Evolutionary conservation across 345 rosid genomes (phyloP), one percentile per base, ranked within the genome.

Genomic region (Viola odorata): DNA sequence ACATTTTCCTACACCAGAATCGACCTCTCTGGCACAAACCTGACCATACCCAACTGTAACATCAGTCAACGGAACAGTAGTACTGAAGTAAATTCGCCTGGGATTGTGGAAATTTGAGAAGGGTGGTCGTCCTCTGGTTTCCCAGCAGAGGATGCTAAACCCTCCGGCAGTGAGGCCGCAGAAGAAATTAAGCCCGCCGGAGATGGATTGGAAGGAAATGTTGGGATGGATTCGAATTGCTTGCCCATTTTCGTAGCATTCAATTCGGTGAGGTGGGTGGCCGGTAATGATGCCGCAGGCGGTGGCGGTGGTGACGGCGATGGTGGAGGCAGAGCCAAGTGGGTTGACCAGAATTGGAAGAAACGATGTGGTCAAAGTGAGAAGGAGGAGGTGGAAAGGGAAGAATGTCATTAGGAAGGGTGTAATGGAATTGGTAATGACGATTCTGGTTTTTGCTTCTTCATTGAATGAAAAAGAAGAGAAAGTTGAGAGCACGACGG

Each of bases 121-220:
- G 1, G 12, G 58, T 23, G 12, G 4, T 36, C 37, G 5, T 36
- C 15, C 58, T 12, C 6, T 36, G 2, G 80, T 81, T 10, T 81
- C 83, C 88, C 86, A 83, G 57, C 88, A 85, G 45, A 70, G 68
- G 55, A 85, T 4, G 41, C 67, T 67, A 42, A 71, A 55, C 50
- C 88, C 88, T 42, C 83, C 83, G 39, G 83, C 68, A 48, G 62
- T 71, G 37, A 85, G 82, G 44, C 79, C 88, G 41, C 86, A 85
- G 41, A 83, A 80, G 72, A 83, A 78, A 56, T 5, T 69, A 4
- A 47, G 61, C 0, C 86, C 88, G 16, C 85, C 86, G 13, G 83
- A 80, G 64, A 85, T 65, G 55, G 83, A 63, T 50, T 81, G 73
- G 45, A 81, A 85, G 14, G 91, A 81, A 17, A 70, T 50, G 58